These are phyloP conservation scores for Fusarium marasasianum DNA, from an alignment of 2,329 filamentous ascomycete genomes.

Conservation along the genomic window DNA sequence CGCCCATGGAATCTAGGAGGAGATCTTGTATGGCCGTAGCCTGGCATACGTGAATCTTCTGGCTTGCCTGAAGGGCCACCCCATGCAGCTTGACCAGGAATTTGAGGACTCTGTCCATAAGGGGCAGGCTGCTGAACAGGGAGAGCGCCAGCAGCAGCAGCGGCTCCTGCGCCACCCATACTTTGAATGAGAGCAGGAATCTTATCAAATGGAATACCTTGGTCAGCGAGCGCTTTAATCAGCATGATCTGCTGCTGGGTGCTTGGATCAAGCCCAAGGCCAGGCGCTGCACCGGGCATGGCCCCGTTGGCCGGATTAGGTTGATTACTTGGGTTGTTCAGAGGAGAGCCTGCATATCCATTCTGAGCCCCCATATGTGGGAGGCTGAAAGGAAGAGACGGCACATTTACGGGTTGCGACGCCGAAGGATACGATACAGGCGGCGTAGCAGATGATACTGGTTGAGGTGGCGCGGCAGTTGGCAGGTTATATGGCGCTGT, in stretches of 20 bases:
- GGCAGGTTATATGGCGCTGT: constrained; percentile 55
- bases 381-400: constrained; percentile 55
- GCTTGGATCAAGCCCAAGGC: constrained; percentile 58
- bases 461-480: constrained; percentile 45
- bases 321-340: constrained; percentile 43
- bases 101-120: constrained; percentile 56
- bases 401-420: constrained; percentile 69
- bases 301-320: constrained; percentile 46
- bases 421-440: constrained; percentile 52
- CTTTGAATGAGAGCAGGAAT: constrained; percentile 69
- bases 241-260: constrained; percentile 77
- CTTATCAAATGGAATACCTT: constrained; percentile 81
- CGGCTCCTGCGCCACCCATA: constrained; percentile 52
- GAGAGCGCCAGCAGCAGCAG: constrained; percentile 47
- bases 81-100: constrained; percentile 47
- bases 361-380: constrained; percentile 49
- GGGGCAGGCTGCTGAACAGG: constrained; percentile 44
- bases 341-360: constrained; percentile 45
- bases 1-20: constrained; percentile 67
- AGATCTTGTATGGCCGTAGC: constrained; percentile 69
- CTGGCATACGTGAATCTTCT: constrained; percentile 64
- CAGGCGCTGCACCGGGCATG: constrained; percentile 46
- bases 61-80: constrained; percentile 42
- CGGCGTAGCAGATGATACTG: constrained; percentile 45
- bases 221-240: constrained; percentile 77